These are phyloP conservation scores for Simmondsia chinensis DNA, from an alignment of 148 eudicot species.

Conservation along the genomic window DNA sequence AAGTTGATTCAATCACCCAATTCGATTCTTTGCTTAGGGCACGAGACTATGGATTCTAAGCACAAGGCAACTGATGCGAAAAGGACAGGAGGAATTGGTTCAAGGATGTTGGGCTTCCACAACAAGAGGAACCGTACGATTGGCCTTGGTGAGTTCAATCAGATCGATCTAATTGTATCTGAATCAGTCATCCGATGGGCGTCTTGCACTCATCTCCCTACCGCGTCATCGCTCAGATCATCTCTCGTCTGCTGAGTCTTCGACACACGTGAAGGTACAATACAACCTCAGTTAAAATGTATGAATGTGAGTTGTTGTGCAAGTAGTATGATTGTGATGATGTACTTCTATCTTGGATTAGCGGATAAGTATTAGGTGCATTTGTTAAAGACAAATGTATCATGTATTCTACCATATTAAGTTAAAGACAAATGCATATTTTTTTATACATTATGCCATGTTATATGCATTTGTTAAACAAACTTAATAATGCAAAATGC, in stretches of 20 bases:
- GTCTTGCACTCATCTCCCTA: constrained; percentile 70
- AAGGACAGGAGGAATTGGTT: constrained; percentile 30
- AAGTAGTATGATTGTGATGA: too few species aligned
- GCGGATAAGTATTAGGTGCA: too few species aligned
- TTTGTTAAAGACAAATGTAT: too few species aligned
- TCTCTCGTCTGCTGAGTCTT: constrained; percentile 64
- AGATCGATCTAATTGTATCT: constrained; percentile 49
- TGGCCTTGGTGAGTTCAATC: constrained; percentile 76
- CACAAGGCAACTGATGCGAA: constrained; percentile 28
- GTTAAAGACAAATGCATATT: too few species aligned
- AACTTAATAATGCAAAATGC: too few species aligned
- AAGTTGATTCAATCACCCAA: constrained; percentile 24
- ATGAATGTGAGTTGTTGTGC: too few species aligned
- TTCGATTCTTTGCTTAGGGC: constrained; percentile 13
- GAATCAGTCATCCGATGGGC: constrained; percentile 91
- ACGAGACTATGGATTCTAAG: constrained; percentile 19
- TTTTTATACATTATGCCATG: too few species aligned
- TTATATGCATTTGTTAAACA: too few species aligned
- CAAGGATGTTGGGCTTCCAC: constrained; percentile 38
- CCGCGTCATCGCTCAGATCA: constrained; percentile 58
- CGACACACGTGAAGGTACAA: too few species aligned
- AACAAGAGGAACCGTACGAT: constrained; percentile 84
- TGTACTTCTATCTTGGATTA: too few species aligned
- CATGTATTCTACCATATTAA: too few species aligned
- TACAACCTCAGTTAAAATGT: too few species aligned